A percentile compares a stretch with the other conserved stretches of the same genome.
phyloP scores from a whole-genome alignment of 1,284 basidiomycete genomes.

The Veloboletus limbatus region DNA sequence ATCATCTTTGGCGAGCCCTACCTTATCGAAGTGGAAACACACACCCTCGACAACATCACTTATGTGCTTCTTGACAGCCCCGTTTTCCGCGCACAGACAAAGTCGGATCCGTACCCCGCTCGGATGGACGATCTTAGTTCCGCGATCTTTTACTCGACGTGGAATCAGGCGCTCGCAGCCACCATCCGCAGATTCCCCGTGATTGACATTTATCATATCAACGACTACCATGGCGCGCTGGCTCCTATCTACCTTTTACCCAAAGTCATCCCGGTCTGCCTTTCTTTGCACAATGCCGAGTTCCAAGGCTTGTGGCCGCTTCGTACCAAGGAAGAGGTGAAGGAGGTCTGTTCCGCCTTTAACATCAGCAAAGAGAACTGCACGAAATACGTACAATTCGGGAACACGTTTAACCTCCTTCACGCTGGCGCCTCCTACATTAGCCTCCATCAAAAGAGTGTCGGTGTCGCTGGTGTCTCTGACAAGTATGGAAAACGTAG shows the following conservation, averaged over 20 bases:
- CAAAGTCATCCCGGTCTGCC: conserved; percentile 82
- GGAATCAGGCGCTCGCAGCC: conserved; percentile 93
- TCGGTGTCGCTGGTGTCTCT: conserved; percentile 92
- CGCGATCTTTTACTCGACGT: conserved; percentile 95
- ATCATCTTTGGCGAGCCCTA: conserved; percentile 94
- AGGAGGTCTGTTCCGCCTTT: conserved; percentile 94
- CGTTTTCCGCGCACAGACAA: conserved; percentile 93
- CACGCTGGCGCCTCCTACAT: conserved; percentile 91
- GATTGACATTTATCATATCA: conserved; percentile 87
- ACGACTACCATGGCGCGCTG: conserved; percentile 91
- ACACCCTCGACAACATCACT: conserved; percentile 89
- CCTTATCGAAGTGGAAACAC: conserved; percentile 91
- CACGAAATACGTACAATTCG: conserved; percentile 94
- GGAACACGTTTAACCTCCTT: conserved; percentile 92
- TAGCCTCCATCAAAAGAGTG: conserved; percentile 85
- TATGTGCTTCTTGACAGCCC: conserved; percentile 90
- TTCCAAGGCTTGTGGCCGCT: conserved; percentile 95
- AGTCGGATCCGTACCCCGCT: conserved; percentile 89
- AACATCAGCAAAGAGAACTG: conserved; percentile 94
- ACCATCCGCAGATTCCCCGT: conserved; percentile 80
- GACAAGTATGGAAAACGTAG: conserved; percentile 95
- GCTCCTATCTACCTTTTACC: conserved; percentile 88
- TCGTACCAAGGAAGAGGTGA: conserved; percentile 95
- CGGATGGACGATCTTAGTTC: conserved; percentile 95
- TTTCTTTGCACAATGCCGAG: conserved; percentile 94